Conservation (phyloP, 495 filamentous ascomycete species). For the Daldinia grandis region DNA sequence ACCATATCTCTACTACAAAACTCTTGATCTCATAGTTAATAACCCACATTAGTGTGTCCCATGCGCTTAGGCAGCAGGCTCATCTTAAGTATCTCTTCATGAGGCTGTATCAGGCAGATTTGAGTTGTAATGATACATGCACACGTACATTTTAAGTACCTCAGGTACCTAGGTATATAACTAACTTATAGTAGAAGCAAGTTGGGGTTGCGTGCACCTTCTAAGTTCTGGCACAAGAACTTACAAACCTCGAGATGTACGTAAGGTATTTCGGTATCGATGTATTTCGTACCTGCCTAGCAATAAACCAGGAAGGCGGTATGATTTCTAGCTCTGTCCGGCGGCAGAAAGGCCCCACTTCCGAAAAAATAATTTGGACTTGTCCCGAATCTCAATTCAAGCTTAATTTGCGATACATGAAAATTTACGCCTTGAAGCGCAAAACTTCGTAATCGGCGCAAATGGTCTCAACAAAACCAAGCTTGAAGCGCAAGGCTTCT, state of each 20-base stretch:
- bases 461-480: conserved; percentile 52
- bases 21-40: not conserved
- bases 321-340: not conserved
- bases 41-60: too few relatives aligned
- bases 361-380: conserved; percentile 35
- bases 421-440: conserved; percentile 7
- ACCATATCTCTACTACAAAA: not conserved
- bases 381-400: conserved; percentile 3
- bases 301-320: conserved; percentile 16
- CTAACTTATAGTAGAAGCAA: too few relatives aligned
- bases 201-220: too few relatives aligned
- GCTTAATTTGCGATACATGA: conserved; percentile 16
- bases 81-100: not conserved
- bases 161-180: not conserved
- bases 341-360: conserved; percentile 35
- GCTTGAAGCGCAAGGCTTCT: conserved; percentile 57
- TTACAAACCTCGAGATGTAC: too few relatives aligned
- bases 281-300: too few relatives aligned
- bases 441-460: conserved; percentile 15
- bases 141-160: too few relatives aligned
- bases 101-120: not conserved
- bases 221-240: too few relatives aligned
- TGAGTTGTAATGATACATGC: not conserved
- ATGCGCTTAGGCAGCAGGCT: too few relatives aligned
- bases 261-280: too few relatives aligned